Evolutionary conservation across 441 rosid genomes (phyloP).

Genomic region (Adansonia rubrostipa): DNA sequence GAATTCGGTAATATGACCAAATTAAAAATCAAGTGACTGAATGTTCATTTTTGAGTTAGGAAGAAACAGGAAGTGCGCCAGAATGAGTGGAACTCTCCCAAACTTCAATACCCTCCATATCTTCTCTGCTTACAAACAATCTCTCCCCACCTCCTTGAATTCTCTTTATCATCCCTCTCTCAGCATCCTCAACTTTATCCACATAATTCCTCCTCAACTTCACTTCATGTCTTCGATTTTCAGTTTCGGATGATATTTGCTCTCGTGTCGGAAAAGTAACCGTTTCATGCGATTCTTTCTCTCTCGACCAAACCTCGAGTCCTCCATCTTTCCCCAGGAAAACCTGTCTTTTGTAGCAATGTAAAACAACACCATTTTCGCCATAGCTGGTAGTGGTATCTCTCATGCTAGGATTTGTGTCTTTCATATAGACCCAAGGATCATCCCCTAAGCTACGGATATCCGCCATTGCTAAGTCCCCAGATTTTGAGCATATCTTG

Average conservation of each 20-base stretch:
- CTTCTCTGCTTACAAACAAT: slow-evolving; percentile 73
- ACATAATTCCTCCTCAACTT: slow-evolving; percentile 68
- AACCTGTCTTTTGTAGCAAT: slow-evolving; percentile 76
- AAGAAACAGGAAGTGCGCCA: slow-evolving; percentile 30
- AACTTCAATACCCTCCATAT: slow-evolving; percentile 80
- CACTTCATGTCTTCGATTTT: slow-evolving; percentile 23
- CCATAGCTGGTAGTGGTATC: slow-evolving; percentile 34
- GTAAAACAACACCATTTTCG: slow-evolving; percentile 51
- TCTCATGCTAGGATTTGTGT: slow-evolving; percentile 61
- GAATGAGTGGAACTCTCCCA: slow-evolving; percentile 76
- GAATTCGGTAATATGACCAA: neutral
- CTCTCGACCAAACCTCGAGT: slow-evolving; percentile 86
- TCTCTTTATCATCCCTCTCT: slow-evolving; percentile 66
- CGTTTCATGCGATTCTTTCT: slow-evolving; percentile 19
- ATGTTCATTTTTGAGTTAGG: neutral
- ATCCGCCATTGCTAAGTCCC: slow-evolving; percentile 87
- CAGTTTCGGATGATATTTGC: neutral
- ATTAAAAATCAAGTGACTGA: neutral
- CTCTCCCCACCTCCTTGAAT: slow-evolving; percentile 88
- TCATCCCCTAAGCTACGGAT: slow-evolving; percentile 76
- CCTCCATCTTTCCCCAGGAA: slow-evolving; percentile 76
- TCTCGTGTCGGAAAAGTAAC: neutral
- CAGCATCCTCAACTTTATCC: slow-evolving; percentile 63
- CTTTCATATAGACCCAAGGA: slow-evolving; percentile 85
- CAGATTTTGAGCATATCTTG: slow-evolving; percentile 88